Evolutionary conservation across 805 yeast genomes (phyloP).

Genomic region (Ogataea wickerhamii): DNA sequence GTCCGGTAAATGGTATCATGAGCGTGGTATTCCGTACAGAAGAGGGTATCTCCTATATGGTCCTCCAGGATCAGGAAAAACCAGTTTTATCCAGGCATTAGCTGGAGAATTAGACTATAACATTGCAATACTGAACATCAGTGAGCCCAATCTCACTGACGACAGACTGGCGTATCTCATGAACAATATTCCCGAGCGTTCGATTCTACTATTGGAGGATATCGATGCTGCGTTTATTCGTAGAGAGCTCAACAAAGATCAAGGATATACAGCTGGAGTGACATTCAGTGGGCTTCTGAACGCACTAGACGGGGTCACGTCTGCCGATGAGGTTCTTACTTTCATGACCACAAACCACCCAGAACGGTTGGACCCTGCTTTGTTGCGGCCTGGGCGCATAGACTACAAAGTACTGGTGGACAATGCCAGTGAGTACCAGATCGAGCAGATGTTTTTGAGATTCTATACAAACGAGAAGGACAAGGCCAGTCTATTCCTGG

Average conservation of each 20-base stretch:
- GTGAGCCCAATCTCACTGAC: constrained; percentile 90
- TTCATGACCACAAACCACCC: constrained; percentile 99
- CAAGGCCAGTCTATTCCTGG: constrained; percentile 50
- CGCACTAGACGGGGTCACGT: constrained; percentile 95
- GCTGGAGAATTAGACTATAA: constrained; percentile 96
- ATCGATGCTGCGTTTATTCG: constrained; percentile 93
- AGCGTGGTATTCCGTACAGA: constrained; percentile 96
- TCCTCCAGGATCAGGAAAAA: constrained; percentile 97
- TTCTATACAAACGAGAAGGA: constrained; percentile 67
- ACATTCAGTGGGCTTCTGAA: constrained; percentile 92
- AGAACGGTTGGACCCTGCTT: constrained; percentile 87
- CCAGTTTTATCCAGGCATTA: constrained; percentile 91
- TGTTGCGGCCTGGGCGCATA: constrained; percentile 91
- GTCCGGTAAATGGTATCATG: constrained; percentile 88
- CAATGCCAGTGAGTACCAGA: constrained; percentile 83
- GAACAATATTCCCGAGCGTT: constrained; percentile 93
- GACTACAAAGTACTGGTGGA: constrained; percentile 80
- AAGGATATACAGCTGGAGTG: constrained; percentile 82
- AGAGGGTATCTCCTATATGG: constrained; percentile 93
- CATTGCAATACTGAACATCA: constrained; percentile 85
- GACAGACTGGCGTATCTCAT: constrained; percentile 91
- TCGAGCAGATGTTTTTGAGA: constrained; percentile 77
- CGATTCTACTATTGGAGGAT: constrained; percentile 83
- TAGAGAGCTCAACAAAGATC: constrained; percentile 70
- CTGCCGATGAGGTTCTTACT: constrained; percentile 93